Evolutionary conservation across 2,329 filamentous ascomycete species (phyloP), one percentile per base, ranked within the genome.

Genomic region (Verruconis gallopava): DNA sequence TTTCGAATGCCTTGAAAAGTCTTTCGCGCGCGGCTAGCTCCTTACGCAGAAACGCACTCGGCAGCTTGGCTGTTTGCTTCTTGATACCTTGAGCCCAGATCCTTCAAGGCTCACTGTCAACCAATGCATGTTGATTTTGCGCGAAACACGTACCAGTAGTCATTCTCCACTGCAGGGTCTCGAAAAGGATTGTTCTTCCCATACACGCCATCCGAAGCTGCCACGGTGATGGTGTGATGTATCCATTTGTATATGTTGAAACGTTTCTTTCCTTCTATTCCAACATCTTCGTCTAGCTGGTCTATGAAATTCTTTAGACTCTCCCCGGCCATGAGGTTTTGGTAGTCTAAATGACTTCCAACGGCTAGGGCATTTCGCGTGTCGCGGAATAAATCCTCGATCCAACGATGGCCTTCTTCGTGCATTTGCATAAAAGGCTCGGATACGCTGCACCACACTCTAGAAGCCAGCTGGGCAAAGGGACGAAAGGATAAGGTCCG

Each of bases 1-100:
- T 14, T 15, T 40, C 28, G 22, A 40, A 6, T 6, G 37, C 37
- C n/a, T 40, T 22, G 21, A 40, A n/a, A 22, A 40, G 20, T n/a
- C 11, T 19, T 25, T 32, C 20, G 15, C 21, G 37, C 6, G 37
- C 21, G 17, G 17, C 19, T 13, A 40, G 20, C 13, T 21, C 37
- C 13, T 21, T 15, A 11, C 20, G 20, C 3, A 21, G 17, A 9
- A 40, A 30, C n/a, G 30, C 6, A 13, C 17, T 40, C 4, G 20
- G 17, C 5, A 40, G 5, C 13, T 25, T 25, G 2, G 21, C 14
- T 28, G 37, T 25, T 22, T 28, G 14, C 3, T 21, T 25, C 5
- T 21, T 21, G 21, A 25, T 19, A 17, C 20, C 20, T n/a, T 28
- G 11, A 25, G 20, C 14, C 37, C 37, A 40, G n/a, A 25, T 22